These are phyloP conservation scores for Datisca glomerata DNA, from an alignment of 306 rosid species.

Conservation along the genomic window DNA sequence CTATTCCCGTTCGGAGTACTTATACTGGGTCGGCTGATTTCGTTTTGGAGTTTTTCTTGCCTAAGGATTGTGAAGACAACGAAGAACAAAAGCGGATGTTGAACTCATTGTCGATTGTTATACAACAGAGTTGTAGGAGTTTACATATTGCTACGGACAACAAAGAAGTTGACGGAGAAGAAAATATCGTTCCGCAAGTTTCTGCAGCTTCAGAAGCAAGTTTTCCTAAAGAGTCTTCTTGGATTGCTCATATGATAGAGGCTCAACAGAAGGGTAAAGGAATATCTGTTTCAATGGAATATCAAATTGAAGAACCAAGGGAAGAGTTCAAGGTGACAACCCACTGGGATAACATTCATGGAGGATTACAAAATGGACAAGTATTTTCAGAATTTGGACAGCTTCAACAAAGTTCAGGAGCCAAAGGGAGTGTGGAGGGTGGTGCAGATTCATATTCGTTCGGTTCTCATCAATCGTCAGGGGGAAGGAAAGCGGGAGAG, in stretches of 20 bases:
- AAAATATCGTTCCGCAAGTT: constrained; percentile 28
- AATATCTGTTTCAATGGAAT: not conserved
- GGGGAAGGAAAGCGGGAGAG: constrained; percentile 21
- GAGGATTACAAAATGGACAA: not conserved
- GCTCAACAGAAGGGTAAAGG: no score
- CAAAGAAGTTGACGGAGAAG: no score
- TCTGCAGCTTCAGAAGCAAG: constrained; percentile 17
- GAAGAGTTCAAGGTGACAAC: not conserved
- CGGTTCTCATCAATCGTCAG: no score
- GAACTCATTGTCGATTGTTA: constrained; percentile 52
- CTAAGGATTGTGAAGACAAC: constrained; percentile 43
- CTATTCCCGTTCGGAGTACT: constrained; percentile 60
- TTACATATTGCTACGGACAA: constrained; percentile 57
- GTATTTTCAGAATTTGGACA: not conserved
- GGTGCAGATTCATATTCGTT: no score
- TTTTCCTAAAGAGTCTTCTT: constrained; percentile 23
- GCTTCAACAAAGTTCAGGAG: not conserved
- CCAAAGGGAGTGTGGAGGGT: not conserved
- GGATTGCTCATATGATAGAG: constrained; percentile 1
- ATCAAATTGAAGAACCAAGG: not conserved
- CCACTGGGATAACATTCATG: not conserved
- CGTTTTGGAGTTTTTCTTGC: constrained; percentile 69
- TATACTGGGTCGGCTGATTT: constrained; percentile 48
- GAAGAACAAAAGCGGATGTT: constrained; percentile 55
- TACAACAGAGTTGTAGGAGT: constrained; percentile 61